Base-by-base conservation (phyloP, 371 early-diverging fungal genomes). In the Syncephalastrum racemosum region DNA sequence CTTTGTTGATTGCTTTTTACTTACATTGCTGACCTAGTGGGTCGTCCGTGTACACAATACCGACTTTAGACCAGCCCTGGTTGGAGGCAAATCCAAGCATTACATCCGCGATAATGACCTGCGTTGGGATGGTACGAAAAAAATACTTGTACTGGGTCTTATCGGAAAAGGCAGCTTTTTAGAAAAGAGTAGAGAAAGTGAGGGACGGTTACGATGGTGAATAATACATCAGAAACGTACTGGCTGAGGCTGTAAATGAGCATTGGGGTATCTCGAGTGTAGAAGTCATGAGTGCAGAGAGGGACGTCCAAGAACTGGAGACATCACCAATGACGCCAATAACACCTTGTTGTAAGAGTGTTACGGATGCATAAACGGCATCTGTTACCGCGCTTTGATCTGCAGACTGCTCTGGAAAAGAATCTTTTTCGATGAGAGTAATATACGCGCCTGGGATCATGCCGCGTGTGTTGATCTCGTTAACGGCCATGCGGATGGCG, bases 281-380 rank as follows among this genome's bases (percentile, higher is more conserved):
- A 12, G 79, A 77, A 4, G 80, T 81, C 75, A 81, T 79, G 43
- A 83, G 56, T 10, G 81, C 81, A 56, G 78, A 77, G 19, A 78
- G 59, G 43, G 74, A 72, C 4, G 83, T 83, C 71, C 81, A 71
- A 14, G 75, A 76, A 56, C 76, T 79, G 0, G 72, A 70, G 8
- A 81, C 74, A 58, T 85, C 81, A 16, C 79, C 82, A 64, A 85
- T 82, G 15, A 83, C 80, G 36, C 83, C 79, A 44, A 78, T 72
- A 7, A 78, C 77, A 25, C 79, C 75, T 58, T 75, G 70, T 50
- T 84, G 84, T 19, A 84, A 58, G 15, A 84, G 46, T 0, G 82
- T 79, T 22, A 84, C 81, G 1, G 81, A 75, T 12, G 84, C 77
- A 66, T 82, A 84, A 41, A 84, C 82, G 31, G 84, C 84, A 54